Evolutionary conservation across 2,329 filamentous ascomycete species (phyloP).

Genomic region (Cyphellophora europaea): DNA sequence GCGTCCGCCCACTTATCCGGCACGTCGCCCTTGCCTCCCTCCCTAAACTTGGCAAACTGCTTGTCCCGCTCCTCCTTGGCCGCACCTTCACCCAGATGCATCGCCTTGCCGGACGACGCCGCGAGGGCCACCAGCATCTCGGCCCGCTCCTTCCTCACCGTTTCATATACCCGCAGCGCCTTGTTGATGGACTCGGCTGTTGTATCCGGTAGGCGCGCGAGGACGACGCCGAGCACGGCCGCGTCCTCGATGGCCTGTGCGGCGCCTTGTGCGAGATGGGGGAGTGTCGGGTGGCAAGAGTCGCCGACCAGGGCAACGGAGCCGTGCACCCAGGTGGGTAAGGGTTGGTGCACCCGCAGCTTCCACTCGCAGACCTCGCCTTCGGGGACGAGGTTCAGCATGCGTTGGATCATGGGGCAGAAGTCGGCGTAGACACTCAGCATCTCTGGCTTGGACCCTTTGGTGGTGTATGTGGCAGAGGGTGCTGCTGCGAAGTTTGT

Average conservation of each 20-base stretch:
- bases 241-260: slow-evolving; percentile 58
- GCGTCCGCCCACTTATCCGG: slow-evolving; percentile 64
- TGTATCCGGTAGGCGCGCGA: slow-evolving; percentile 38
- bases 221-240: slow-evolving; percentile 44
- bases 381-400: slow-evolving; percentile 53
- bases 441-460: slow-evolving; percentile 52
- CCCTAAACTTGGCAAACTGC: slow-evolving; percentile 44
- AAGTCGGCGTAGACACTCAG: slow-evolving; percentile 50
- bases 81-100: slow-evolving; percentile 50
- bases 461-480: slow-evolving; percentile 54
- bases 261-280: slow-evolving; percentile 55
- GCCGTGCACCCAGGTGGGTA: slow-evolving; percentile 52
- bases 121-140: slow-evolving; percentile 49
- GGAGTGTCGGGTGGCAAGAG: slow-evolving; percentile 54
- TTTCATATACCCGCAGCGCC: slow-evolving; percentile 48
- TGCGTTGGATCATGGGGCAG: slow-evolving; percentile 49
- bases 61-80: slow-evolving; percentile 51
- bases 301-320: slow-evolving; percentile 48
- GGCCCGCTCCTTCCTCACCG: slow-evolving; percentile 45
- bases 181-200: slow-evolving; percentile 39
- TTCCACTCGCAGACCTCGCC: slow-evolving; percentile 62
- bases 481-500: slow-evolving; percentile 49
- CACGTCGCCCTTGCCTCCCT: slow-evolving; percentile 40
- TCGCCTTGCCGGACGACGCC: slow-evolving; percentile 41
- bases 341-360: slow-evolving; percentile 50